Evolutionary conservation across 2,329 filamentous ascomycete genomes (phyloP), one percentile per base, ranked within the genome.

Genomic region (Botrytis fabae): DNA sequence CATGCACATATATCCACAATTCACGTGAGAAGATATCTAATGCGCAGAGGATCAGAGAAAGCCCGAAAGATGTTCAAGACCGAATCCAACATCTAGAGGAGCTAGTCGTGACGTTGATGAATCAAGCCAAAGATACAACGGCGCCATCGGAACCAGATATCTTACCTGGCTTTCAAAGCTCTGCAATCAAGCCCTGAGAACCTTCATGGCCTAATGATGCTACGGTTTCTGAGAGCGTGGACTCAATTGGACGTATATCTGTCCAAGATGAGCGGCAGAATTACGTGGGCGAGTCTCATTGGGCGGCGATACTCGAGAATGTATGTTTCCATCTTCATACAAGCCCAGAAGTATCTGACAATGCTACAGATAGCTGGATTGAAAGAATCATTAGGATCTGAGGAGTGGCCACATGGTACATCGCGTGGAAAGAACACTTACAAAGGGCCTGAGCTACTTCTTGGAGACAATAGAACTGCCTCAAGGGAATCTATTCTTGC

Each of bases 361-460:
- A 35, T 89, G 14, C 86, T 88, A 75, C 87, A 88, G 81, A 89
- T 90, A 62, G 85, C 89, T 75, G 86, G 88, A 59, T 80, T 89
- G 35, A 89, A 89, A 78, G 89, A 87, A 75, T 87, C 88, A 77
- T 85, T 88, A 79, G 84, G 32, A 25, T 54, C 54, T 7, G 60
- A 73, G 4, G 71, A 60, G 46, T 38, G 64, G 65, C 35, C 48
- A 60, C 57, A 61, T 62, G 61, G 71, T 7, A 46, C 9, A 46
- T 44, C 71, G n/a, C 51, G 28, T 18, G 14, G 40, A 4, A n/a
- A 42, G 44, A 32, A 61, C 18, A 59, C 54, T 60, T 28, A 65
- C 18, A 46, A 51, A 25, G 75, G 76, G 25, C 77, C 76, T n/a
- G 75, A 74, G 66, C 69, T 79, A n/a, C 74, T 79, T 10, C 73